phyloP scores from a whole-genome alignment of 345 rosid genomes.

The Turnera subulata region DNA sequence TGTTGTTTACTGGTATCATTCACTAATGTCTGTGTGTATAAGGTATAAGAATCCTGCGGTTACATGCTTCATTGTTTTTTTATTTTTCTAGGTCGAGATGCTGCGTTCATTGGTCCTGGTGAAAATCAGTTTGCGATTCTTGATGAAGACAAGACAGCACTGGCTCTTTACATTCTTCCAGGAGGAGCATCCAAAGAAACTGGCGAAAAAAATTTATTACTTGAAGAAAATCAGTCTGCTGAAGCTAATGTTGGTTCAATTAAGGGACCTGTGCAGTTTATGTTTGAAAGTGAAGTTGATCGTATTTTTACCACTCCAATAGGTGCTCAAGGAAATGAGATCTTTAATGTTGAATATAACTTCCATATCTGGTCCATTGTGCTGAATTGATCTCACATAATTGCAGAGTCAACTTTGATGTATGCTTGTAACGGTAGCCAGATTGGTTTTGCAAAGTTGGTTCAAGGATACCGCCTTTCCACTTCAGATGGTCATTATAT shows the following conservation, averaged over 20 bases:
- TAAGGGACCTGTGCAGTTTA: conserved; percentile 74
- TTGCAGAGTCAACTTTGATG: conserved; percentile 88
- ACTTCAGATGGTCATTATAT: conserved; percentile 78
- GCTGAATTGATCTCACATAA: conserved; percentile 29
- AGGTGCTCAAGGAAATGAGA: conserved; percentile 50
- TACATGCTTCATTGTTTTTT: not conserved
- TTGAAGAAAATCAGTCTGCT: conserved; percentile 51
- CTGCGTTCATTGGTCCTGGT: conserved; percentile 79
- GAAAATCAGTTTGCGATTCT: conserved; percentile 92
- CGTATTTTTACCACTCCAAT: conserved; percentile 88
- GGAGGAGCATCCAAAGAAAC: conserved; percentile 57
- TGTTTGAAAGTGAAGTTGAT: conserved; percentile 93
- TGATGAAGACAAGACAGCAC: conserved; percentile 87
- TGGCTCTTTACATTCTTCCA: conserved; percentile 66
- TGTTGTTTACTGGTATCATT: conserved; percentile 4
- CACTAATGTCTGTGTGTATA: no score
- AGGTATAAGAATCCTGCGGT: no score
- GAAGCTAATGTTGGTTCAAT: conserved; percentile 58
- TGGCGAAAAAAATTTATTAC: conserved; percentile 50
- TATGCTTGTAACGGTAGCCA: conserved; percentile 80
- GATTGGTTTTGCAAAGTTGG: conserved; percentile 80
- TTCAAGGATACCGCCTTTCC: conserved; percentile 72
- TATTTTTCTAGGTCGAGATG: conserved; percentile 68
- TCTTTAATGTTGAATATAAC: conserved; percentile 15
- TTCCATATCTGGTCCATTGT: conserved; percentile 11